Base-by-base conservation (phyloP, 2,329 filamentous ascomycete genomes). In the Coniochaeta hoffmannii region DNA sequence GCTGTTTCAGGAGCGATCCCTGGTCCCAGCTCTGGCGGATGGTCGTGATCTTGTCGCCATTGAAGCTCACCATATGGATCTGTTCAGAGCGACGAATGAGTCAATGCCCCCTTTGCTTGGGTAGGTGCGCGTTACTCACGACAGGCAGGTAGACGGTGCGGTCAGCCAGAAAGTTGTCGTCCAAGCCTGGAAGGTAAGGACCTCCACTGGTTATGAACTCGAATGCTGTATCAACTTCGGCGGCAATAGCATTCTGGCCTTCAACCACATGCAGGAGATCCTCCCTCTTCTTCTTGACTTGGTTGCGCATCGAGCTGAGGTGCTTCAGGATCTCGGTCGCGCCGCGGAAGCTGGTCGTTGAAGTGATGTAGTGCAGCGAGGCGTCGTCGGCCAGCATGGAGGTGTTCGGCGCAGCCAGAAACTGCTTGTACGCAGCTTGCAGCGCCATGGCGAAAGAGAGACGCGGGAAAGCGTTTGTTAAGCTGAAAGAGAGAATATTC, bases 1-100 rank as follows among this genome's bases (percentile, higher is more conserved):
- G 81, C 71, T 96, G 88, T 75, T 94, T 97, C 62, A 99, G 82
- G 38, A 99, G 82, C 54, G 90, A 88, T 58, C 86, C 92, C 72
- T 99, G 94, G 69, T 99, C 94, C 94, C 94, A 99, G 69, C 88
- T 90, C 63, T 93, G 83, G 63, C 93, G 89, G 61, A 97, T 89
- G 70, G 94, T 90, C 57, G 81, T 71, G 68, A 99, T 97, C 74
- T 90, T 91, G 50, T 87, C 72, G 61, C 72, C 68, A 70, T 95
- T 82, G 72, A 97, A 96, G 56, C 84, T 82, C 62, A 99, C 92
- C 61, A 97, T 86, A 75, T 99, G 94, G 64, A 87, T 82, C 90
- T 94, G 57, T 28, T 10, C 9, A 31, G 35, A 53, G 59, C 57
- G 17, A n/a, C 1, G 32, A 34, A 53, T 34, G 36, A 35, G 28